Evolutionary conservation across 202 grass and related monocot genomes (phyloP), one percentile per base, ranked within the genome.

Genomic region (Thinopyrum obtusiflorum): DNA sequence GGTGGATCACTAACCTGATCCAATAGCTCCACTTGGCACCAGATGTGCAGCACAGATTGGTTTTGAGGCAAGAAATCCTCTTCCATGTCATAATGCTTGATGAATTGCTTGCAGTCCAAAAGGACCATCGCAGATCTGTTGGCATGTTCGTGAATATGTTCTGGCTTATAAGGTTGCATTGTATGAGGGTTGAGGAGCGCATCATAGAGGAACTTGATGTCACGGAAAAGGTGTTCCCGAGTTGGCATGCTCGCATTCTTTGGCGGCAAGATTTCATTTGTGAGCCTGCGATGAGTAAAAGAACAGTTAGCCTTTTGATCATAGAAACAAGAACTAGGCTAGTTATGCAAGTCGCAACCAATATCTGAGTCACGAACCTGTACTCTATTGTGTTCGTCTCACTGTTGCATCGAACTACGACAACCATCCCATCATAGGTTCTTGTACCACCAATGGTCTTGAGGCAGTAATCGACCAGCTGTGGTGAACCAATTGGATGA

Each of bases 61-160:
- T 94, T 84, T 72, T 76, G 31, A 85, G 77, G 86, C 39, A 85
- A 37, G 29, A 86, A 84, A 9, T 79, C 80, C 14, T 79, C 66
- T 66, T 83, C 55, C 35, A 79, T 51, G 29, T 94, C 93, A 62
- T 90, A 92, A 68, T 94, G 93, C 73, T 90, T 92, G 4, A 88
- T 80, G 67, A 92, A 92, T 44, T 89, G 93, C 62, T 94, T 94
- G 78, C 88, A 94, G 67, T 94, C 88, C 26, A 90, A 80, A 75
- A 94, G 68, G 36, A 63, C 77, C 39, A 68, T 49, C 23, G 77
- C 83, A 40, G 83, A 84, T 20, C 61, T 89, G 27, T 70, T 87
- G 65, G 61, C 40, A 23, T 76, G 29, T 21, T 88, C 72, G 36
- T 85, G 49, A 24, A 36, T 73, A 24, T 78, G 42, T 18, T 72